These are phyloP conservation scores for Hippophae tibetana DNA, from an alignment of 306 rosid species.

Conservation along the genomic window DNA sequence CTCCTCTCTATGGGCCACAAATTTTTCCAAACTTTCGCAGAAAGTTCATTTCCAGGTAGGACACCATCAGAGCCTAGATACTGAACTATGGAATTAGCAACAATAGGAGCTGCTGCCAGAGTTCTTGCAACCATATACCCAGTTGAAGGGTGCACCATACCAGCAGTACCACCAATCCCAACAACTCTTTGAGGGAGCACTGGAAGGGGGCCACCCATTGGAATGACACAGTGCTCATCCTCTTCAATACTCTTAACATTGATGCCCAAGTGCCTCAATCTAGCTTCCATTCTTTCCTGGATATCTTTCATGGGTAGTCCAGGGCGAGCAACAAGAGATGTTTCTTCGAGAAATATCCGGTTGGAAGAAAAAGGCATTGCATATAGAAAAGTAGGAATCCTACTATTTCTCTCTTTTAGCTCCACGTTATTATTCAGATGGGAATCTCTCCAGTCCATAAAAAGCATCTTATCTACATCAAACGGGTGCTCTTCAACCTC, in stretches of 20 bases:
- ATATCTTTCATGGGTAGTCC: conserved; percentile 76
- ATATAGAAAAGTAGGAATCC: conserved; percentile 78
- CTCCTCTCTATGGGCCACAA: conserved; percentile 89
- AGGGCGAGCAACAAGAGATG: conserved; percentile 91
- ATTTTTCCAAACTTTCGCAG: conserved; percentile 78
- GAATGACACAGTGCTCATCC: conserved; percentile 92
- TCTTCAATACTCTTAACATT: conserved; percentile 90
- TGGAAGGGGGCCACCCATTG: conserved; percentile 96
- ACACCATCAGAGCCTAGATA: conserved; percentile 51
- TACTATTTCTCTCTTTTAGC: conserved; percentile 68
- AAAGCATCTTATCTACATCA: conserved; percentile 88
- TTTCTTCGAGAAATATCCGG: conserved; percentile 89
- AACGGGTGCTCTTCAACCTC: conserved; percentile 93
- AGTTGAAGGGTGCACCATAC: conserved; percentile 98
- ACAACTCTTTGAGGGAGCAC: conserved; percentile 91
- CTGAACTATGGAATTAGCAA: conserved; percentile 72
- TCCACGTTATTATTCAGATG: conserved; percentile 42
- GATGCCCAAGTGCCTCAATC: conserved; percentile 78
- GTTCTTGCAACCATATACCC: conserved; percentile 99
- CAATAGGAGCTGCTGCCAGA: conserved; percentile 86
- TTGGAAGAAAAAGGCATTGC: conserved; percentile 95
- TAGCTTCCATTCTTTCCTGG: conserved; percentile 86
- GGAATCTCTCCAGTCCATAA: conserved; percentile 98
- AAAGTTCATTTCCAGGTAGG: conserved; percentile 45
- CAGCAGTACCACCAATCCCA: conserved; percentile 98